phyloP scores from a whole-genome alignment of 495 filamentous ascomycete genomes.

The Hypoxylon intermedium region DNA sequence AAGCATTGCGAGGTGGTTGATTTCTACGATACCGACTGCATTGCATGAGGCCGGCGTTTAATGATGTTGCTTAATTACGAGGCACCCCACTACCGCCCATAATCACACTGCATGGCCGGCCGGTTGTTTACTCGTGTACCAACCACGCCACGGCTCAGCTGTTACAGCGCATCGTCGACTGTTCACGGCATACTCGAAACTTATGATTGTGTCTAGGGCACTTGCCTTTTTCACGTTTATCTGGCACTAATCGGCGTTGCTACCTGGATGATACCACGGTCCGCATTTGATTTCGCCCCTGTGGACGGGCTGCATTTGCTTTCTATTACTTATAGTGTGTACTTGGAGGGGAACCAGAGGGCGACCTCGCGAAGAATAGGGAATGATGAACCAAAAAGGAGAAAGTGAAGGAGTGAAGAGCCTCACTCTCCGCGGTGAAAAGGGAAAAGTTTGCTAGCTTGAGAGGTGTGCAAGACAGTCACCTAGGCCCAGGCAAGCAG shows the following conservation, averaged over 20 bases:
- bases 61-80: constrained; percentile 43
- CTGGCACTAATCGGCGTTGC: constrained; percentile 44
- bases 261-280: constrained; percentile 50
- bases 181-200: constrained; percentile 24
- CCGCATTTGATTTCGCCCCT: constrained; percentile 42
- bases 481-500: constrained; percentile 20
- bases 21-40: constrained; percentile 53
- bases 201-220: constrained; percentile 43
- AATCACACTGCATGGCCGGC: constrained; percentile 37
- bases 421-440: constrained; percentile 14
- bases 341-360: constrained; percentile 46
- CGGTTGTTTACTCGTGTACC: constrained; percentile 31
- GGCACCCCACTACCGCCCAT: constrained; percentile 31
- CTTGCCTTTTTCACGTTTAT: constrained; percentile 43
- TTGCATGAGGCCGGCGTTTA: constrained; percentile 54
- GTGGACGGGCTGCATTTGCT: constrained; percentile 39
- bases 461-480: constrained; percentile 22
- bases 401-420: constrained; percentile 26
- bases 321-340: constrained; percentile 43
- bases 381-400: constrained; percentile 34
- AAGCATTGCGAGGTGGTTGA: constrained; percentile 48
- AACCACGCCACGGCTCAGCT: constrained; percentile 44
- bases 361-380: constrained; percentile 41
- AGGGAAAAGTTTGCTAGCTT: constrained; percentile 26
- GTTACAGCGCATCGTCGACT: constrained; percentile 39